These are phyloP conservation scores for Cladosporium halotolerans DNA, from an alignment of 2,329 filamentous ascomycete genomes.

Conservation along the genomic window DNA sequence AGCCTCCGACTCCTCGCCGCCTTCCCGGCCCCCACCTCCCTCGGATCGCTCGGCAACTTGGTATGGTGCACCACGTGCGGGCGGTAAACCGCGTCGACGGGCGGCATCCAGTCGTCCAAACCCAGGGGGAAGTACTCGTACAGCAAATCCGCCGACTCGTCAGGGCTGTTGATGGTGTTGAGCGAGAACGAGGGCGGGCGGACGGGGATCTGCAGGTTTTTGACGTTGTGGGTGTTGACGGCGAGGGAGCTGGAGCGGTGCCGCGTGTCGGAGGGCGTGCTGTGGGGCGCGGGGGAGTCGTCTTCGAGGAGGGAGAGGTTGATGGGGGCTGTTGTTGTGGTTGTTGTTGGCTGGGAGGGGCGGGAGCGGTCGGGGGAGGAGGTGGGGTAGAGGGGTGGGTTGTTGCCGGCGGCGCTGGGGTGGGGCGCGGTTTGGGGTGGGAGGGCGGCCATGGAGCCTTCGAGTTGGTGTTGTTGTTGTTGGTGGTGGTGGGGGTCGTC, in stretches of 20 bases:
- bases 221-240: conserved; percentile 11
- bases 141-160: conserved; percentile 73
- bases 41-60: conserved; percentile 42
- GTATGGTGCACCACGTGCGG: conserved; percentile 94
- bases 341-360: conserved; percentile 34
- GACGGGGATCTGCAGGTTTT: conserved; percentile 28
- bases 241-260: conserved; percentile 12
- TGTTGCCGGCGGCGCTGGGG: neutral
- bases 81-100: conserved; percentile 81
- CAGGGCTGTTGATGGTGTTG: conserved; percentile 53
- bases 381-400: conserved; percentile 19
- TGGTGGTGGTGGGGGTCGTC: neutral
- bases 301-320: conserved; percentile 53
- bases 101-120: conserved; percentile 87
- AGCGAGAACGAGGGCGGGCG: conserved; percentile 42
- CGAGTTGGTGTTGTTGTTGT: conserved; percentile 16
- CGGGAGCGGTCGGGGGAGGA: conserved; percentile 49
- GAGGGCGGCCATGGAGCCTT: conserved; percentile 39
- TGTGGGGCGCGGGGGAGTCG: conserved; percentile 36
- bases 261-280: conserved; percentile 14
- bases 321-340: conserved; percentile 41
- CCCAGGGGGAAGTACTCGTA: conserved; percentile 95
- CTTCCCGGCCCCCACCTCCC: conserved; percentile 31
- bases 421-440: conserved; percentile 24
- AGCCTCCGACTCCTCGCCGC: conserved; percentile 35